phyloP scores from a whole-genome alignment of 768 basidiomycete genomes.

The Kwoniella shandongensis region DNA sequence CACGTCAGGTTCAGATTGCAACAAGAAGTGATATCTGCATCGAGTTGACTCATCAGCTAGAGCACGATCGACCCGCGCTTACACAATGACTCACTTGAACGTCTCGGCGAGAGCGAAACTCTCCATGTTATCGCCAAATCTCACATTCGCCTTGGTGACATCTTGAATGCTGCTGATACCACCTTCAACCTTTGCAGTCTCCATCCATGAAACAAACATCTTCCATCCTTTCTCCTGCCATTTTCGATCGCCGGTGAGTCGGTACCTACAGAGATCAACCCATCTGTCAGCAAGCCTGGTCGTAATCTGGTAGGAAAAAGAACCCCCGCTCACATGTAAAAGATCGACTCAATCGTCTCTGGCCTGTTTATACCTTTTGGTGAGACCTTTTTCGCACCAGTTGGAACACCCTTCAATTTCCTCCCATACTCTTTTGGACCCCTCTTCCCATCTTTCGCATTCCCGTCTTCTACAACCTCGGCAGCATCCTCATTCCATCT shows the following conservation, averaged over 20 bases:
- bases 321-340: conserved; percentile 37
- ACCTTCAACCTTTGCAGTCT: conserved; percentile 36
- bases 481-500: conserved; percentile 25
- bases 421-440: conserved; percentile 15
- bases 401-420: conserved; percentile 38
- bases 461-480: conserved; percentile 10
- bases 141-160: conserved; percentile 36
- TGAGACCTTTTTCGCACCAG: conserved; percentile 41
- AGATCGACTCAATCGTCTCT: conserved; percentile 55
- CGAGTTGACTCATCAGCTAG: background rate
- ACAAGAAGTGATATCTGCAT: conserved; percentile 49
- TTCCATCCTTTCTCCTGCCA: conserved; percentile 58
- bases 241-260: conserved; percentile 55
- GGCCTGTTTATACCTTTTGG: conserved; percentile 53
- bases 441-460: background rate
- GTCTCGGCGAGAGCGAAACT: conserved; percentile 55
- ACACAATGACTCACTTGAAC: conserved; percentile 45
- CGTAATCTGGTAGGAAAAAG: background rate
- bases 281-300: conserved; percentile 2
- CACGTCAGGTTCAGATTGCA: conserved; percentile 50
- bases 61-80: background rate
- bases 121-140: conserved; percentile 48
- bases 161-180: conserved; percentile 53
- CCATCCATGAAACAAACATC: conserved; percentile 55
- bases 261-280: conserved; percentile 36